Evolutionary conservation across 2,329 filamentous ascomycete genomes (phyloP).

Genomic region (Penicillium decumbens): DNA sequence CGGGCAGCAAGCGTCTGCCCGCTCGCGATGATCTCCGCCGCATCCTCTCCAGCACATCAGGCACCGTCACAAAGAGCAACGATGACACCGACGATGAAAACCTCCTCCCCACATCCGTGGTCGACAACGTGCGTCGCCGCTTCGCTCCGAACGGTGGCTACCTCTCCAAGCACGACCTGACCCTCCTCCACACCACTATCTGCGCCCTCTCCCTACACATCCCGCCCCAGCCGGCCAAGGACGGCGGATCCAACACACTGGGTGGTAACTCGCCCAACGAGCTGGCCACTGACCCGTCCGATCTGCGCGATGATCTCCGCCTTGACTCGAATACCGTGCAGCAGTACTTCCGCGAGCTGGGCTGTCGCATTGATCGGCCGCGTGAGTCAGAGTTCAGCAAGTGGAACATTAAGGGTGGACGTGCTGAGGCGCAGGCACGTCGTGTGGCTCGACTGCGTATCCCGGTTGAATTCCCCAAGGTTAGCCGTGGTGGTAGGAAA

Average conservation of each 20-base stretch:
- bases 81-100: conserved; percentile 16
- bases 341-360: conserved; percentile 46
- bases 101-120: conserved; percentile 36
- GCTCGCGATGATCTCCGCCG: conserved; percentile 39
- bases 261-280: conserved; percentile 37
- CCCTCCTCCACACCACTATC: conserved; percentile 44
- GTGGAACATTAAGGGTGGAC: conserved; percentile 53
- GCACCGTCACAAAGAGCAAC: conserved; percentile 15
- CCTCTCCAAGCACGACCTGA: conserved; percentile 39
- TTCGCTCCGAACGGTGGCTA: conserved; percentile 38
- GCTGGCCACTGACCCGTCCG: conserved; percentile 42
- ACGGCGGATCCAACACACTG: conserved; percentile 33
- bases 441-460: conserved; percentile 67
- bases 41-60: conserved; percentile 30
- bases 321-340: conserved; percentile 33
- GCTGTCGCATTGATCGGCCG: conserved; percentile 43
- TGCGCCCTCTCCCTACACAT: conserved; percentile 46
- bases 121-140: conserved; percentile 40
- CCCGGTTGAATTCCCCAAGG: conserved; percentile 77
- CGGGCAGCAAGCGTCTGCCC: conserved; percentile 40
- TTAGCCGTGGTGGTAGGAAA: conserved; percentile 38
- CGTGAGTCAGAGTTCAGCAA: conserved; percentile 40
- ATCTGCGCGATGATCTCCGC: conserved; percentile 44
- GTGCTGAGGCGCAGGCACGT: conserved; percentile 51
- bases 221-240: conserved; percentile 39